Base-by-base conservation (phyloP, 2,329 filamentous ascomycete species). In the Fusarium guadeloupense region DNA sequence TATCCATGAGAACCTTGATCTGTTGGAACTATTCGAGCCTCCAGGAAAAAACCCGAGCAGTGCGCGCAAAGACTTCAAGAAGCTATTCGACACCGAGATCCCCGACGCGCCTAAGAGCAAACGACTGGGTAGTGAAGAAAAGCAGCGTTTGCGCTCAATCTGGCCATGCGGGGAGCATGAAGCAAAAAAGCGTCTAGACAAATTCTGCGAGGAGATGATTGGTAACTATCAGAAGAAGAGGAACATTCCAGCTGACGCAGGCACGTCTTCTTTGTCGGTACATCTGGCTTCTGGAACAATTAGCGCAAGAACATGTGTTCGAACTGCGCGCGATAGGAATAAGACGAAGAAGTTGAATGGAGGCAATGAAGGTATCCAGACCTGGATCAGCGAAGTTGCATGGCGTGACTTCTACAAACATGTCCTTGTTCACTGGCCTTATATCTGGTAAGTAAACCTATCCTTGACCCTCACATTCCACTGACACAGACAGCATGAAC, bases 361-460 rank as follows among this genome's bases (percentile, higher is more conserved):
- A 1, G 89, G 89, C 0, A 82, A 83, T 17, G 75, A 84, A 14
- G 91, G 90, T 0, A 88, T 91, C 52, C 80, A 83, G 44, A 80
- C 81, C 0, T 96, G 91, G 91, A 92, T 95, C 62, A 88, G 88
- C 47, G 92, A 96, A 74, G 82, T 96, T 4, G 92, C 91, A 0
- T 95, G 92, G 92, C 81, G 92, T 13, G 92, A 96, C 69, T 96
- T 96, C 70, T 96, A 96, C 77, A 92, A 89, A 69, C 91, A 95
- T 72, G 90, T 97, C 4, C 77, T 97, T 6, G 90, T 88, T 1
- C 80, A 93, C 57, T 96, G 92, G 91, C 93, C 93, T 0, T 93
- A 93, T 68, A 81, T 93, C 7, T 92, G 88, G 87, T 87, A 75
- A 70, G 82, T 74, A 10, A 33, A n/a, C 14, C 8, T 4, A 20